Percentiles rank a stretch among this genome's conserved stretches.
Evolutionary conservation across 2,329 filamentous ascomycete genomes (phyloP).

Genomic region (Periconia sp.): DNA sequence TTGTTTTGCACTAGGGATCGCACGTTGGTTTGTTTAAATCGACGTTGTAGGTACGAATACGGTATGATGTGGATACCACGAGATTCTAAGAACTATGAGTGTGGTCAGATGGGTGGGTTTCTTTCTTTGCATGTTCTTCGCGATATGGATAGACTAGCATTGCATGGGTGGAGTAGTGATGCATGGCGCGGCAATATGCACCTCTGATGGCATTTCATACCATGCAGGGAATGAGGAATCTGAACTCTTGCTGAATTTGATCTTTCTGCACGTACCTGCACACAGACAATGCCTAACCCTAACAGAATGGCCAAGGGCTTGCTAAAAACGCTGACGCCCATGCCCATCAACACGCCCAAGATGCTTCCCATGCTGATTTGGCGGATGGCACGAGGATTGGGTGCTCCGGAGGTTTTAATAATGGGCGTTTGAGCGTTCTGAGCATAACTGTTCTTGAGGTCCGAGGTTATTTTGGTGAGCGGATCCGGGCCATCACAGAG

Average conservation of each 20-base stretch:
- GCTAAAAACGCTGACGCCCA: conserved; percentile 71
- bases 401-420: conserved; percentile 38
- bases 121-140: not conserved
- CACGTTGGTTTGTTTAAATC: conserved; percentile 54
- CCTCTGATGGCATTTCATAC: not conserved
- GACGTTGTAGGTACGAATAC: conserved; percentile 52
- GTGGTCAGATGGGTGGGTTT: conserved; percentile 23
- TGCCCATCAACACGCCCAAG: conserved; percentile 51
- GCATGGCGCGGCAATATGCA: not conserved
- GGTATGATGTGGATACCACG: conserved; percentile 56
- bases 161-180: not conserved
- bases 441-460: conserved; percentile 37
- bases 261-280: conserved; percentile 56
- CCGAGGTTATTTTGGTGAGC: conserved; percentile 43
- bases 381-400: conserved; percentile 46
- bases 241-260: not conserved
- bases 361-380: conserved; percentile 53
- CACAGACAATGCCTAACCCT: conserved; percentile 63
- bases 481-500: conserved; percentile 41
- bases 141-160: not conserved
- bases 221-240: not conserved
- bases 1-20: conserved; percentile 58
- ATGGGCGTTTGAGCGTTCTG: conserved; percentile 44
- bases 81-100: conserved; percentile 51
- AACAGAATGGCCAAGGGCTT: conserved; percentile 68